Evolutionary conservation across 2,329 filamentous ascomycete species (phyloP).

Genomic region (Emmonsiellopsis sp.): DNA sequence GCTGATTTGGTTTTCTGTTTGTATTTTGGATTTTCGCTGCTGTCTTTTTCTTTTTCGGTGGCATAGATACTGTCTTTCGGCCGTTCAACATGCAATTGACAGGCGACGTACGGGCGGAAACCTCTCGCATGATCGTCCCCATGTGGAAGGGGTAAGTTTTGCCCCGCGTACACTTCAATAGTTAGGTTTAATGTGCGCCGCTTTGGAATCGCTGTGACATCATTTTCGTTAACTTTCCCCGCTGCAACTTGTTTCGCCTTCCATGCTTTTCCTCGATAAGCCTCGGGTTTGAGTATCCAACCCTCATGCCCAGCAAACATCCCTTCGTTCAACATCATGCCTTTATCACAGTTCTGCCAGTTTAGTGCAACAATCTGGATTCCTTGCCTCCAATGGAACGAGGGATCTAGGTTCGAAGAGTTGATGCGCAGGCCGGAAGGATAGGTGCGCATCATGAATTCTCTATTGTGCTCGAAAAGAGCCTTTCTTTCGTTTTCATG

Average conservation of each 20-base stretch:
- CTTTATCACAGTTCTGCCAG: constrained; percentile 84
- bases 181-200: constrained; percentile 54
- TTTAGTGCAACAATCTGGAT: constrained; percentile 88
- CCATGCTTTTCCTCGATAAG: constrained; percentile 45
- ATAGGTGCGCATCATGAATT: constrained; percentile 79
- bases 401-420: constrained; percentile 80
- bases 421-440: constrained; percentile 72
- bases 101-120: constrained; percentile 67
- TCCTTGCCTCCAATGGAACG: constrained; percentile 76
- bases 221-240: background rate
- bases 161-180: constrained; percentile 67
- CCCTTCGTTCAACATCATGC: constrained; percentile 91
- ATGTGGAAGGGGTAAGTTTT: constrained; percentile 60
- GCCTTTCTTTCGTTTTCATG: constrained; percentile 43
- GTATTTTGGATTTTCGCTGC: constrained; percentile 43
- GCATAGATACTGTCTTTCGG: constrained; percentile 38
- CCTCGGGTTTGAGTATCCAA: constrained; percentile 75
- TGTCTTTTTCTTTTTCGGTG: constrained; percentile 41
- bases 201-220: constrained; percentile 27
- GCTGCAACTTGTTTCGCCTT: constrained; percentile 26
- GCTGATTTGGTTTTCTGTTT: constrained; percentile 50
- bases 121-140: constrained; percentile 44
- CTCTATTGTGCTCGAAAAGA: constrained; percentile 72
- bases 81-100: constrained; percentile 71
- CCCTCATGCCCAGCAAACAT: constrained; percentile 78